A percentile compares a stretch with the other conserved stretches of the same genome.
Conservation (phyloP, 2,329 filamentous ascomycete genomes). For the Sphaerulina vaccinii region DNA sequence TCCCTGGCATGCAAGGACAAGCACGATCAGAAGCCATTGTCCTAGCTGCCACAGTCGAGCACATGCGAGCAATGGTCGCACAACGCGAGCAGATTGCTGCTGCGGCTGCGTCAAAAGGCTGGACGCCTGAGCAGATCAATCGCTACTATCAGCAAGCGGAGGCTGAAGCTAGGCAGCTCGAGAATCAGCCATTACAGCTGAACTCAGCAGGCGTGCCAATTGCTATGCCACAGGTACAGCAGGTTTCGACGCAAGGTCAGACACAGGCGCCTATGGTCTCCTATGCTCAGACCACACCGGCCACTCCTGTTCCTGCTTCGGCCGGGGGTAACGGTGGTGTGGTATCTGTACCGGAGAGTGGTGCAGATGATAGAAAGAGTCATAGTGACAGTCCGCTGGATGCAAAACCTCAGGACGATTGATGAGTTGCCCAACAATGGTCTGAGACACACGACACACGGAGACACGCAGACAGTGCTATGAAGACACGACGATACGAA, state of each 20-base stretch:
- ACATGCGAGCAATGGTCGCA: slow-evolving; percentile 43
- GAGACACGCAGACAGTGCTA: background rate
- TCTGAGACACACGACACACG: background rate
- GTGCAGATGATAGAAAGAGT: background rate
- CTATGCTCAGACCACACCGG: background rate
- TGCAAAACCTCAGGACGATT: background rate
- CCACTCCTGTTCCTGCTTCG: background rate
- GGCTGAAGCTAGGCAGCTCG: slow-evolving; percentile 4
- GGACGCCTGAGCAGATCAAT: slow-evolving; percentile 17
- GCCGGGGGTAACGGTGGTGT: background rate
- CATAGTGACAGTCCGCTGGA: background rate
- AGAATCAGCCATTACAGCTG: background rate
- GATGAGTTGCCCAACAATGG: background rate
- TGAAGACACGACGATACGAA: too few species aligned
- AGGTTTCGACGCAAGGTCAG: slow-evolving; percentile 1
- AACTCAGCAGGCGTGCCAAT: slow-evolving; percentile 6
- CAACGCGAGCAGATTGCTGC: slow-evolving; percentile 37
- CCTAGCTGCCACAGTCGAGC: slow-evolving; percentile 56
- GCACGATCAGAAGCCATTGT: slow-evolving; percentile 83
- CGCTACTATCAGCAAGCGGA: slow-evolving; percentile 15
- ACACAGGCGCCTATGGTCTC: background rate
- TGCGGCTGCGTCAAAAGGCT: slow-evolving; percentile 33
- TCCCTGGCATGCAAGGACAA: slow-evolving; percentile 78
- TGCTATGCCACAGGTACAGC: slow-evolving; percentile 1
- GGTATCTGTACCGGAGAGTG: background rate